Conservation (phyloP, 2,329 filamentous ascomycete species). For the Claviceps spartinae region DNA sequence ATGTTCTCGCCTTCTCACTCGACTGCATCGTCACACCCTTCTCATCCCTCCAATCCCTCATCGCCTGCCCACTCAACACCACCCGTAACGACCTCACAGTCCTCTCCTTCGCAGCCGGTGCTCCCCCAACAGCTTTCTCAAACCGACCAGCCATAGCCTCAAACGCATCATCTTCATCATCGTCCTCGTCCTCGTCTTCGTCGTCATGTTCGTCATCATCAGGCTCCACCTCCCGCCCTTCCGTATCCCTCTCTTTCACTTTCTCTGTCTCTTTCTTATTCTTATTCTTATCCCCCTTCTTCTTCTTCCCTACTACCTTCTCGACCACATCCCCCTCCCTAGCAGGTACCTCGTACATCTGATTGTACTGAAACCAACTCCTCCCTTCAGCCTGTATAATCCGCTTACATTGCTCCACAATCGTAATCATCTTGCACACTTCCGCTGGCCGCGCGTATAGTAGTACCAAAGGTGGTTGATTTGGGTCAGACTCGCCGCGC, state of each 20-base stretch:
- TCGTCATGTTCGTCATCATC: no score
- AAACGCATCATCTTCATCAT: constrained; percentile 35
- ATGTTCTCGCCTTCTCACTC: constrained; percentile 18
- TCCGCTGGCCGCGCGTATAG: constrained; percentile 37
- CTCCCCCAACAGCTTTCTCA: constrained; percentile 36
- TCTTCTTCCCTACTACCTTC: constrained; percentile 26
- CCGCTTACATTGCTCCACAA: constrained; percentile 52
- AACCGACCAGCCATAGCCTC: constrained; percentile 45
- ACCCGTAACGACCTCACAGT: constrained; percentile 43
- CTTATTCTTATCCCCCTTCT: constrained; percentile 9
- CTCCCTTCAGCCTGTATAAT: constrained; percentile 33
- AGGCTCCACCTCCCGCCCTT: no score
- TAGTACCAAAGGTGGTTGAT: constrained; percentile 24
- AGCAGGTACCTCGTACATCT: constrained; percentile 34
- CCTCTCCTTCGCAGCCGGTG: constrained; percentile 26
- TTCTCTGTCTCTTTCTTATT: no score
- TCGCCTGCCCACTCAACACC: constrained; percentile 39
- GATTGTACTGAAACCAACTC: constrained; percentile 44
- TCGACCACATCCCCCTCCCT: constrained; percentile 23
- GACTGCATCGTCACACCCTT: constrained; percentile 34
- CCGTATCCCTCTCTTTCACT: no score
- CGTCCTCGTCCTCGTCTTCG: constrained; percentile 15
- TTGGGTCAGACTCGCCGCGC: constrained; percentile 8
- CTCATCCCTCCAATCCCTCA: constrained; percentile 41
- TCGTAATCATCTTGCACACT: constrained; percentile 52